Evolutionary conservation across 768 basidiomycete species (phyloP).

Genomic region (Suillus americanus): DNA sequence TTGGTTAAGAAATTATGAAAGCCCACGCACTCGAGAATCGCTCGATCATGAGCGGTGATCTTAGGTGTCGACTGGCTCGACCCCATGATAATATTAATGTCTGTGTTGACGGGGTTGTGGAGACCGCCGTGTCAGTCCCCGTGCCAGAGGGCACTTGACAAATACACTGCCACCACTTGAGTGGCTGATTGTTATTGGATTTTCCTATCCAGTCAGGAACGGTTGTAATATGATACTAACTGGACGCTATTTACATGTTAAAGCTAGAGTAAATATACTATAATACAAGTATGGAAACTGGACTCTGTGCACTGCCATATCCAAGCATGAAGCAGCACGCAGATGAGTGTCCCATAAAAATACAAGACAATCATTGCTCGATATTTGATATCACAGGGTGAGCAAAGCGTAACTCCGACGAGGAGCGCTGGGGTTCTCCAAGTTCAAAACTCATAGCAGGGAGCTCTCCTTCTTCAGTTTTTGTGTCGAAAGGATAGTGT

Average conservation of each 20-base stretch:
- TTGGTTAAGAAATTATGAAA: conserved; percentile 14
- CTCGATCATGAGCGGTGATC: conserved; percentile 90
- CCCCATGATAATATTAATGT: conserved; percentile 49
- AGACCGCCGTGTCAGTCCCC: background rate
- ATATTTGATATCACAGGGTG: background rate
- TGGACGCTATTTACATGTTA: background rate
- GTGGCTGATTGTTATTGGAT: background rate
- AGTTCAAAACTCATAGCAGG: conserved; percentile 1
- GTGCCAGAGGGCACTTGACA: background rate
- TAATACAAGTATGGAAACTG: background rate
- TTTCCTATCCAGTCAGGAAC: background rate
- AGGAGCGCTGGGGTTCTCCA: background rate
- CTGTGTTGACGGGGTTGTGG: background rate
- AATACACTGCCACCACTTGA: conserved; percentile 3
- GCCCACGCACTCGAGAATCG: conserved; percentile 85
- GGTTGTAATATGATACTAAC: background rate
- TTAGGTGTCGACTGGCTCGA: conserved; percentile 75
- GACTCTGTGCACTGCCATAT: background rate
- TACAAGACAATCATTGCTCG: background rate
- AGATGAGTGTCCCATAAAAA: background rate
- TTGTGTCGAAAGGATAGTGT: background rate
- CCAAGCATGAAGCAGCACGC: background rate
- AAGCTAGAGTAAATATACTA: background rate
- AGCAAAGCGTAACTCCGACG: conserved; percentile 6
- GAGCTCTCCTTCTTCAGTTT: conserved; percentile 1